Evolutionary conservation across 495 filamentous ascomycete species (phyloP), one percentile per base, ranked within the genome.

Genomic region (Lasiosphaeriaceae sp.): DNA sequence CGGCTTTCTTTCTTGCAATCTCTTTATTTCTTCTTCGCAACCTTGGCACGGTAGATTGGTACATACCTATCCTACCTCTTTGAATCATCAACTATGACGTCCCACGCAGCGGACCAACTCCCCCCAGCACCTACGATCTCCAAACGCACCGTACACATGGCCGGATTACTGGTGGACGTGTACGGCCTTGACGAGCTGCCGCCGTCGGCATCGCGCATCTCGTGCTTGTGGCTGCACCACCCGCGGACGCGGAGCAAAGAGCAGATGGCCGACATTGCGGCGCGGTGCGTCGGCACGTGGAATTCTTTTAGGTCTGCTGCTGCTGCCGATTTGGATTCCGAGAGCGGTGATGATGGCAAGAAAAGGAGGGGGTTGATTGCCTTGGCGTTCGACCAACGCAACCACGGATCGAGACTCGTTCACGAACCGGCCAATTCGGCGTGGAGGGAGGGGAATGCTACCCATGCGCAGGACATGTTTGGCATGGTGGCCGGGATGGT

Each of bases 381-480:
- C 20, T 83, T 92, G 12, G 80, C 88, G 2, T 94, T 93, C 65
- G 94, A 97, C 64, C 89, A 92, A 68, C 76, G 93, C 24, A 98
- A 98, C 63, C 94, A 97, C 72, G 93, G 93, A 4, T 76, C 82
- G 2, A 72, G 94, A 51, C 68, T 84, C 54, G 80, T 92, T 14
- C 67, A 76, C 47, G 59, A 71, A 19, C 31, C 61, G 16, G 79
- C 82, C 22, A 97, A 96, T 65, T 77, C 86, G 62, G 77, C 84
- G 6, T 97, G 92, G 93, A 80, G 80, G 52, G 69, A 83, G 29
- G 90, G 90, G 20, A 97, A 98, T 64, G 73, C 79, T 26, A 83
- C 79, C 7, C 94, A 98, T 78, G 92, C 90, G 20, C 83, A 86
- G 63, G 92, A 96, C 65, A 93, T 96, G 89, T 93, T 92, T 66